Evolutionary conservation across 2,329 filamentous ascomycete genomes (phyloP).

Genomic region (Cladophialophora chaetospira): DNA sequence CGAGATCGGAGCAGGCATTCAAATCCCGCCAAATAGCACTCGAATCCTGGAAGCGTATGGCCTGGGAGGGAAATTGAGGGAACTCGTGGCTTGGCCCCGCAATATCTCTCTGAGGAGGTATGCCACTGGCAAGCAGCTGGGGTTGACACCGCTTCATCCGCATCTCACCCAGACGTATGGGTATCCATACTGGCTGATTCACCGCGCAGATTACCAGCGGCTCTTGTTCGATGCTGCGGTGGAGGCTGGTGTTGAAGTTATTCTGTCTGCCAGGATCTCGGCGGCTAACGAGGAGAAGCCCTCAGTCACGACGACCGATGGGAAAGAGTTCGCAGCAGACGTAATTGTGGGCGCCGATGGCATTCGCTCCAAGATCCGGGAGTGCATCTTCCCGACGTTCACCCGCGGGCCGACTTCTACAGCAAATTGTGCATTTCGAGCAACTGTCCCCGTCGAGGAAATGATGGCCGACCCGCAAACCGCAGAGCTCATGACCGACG

Average conservation of each 20-base stretch:
- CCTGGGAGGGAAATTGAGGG: constrained; percentile 34
- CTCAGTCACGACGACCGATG: constrained; percentile 39
- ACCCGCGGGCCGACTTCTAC: constrained; percentile 51
- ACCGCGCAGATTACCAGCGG: constrained; percentile 53
- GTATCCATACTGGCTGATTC: constrained; percentile 51
- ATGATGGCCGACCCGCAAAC: constrained; percentile 53
- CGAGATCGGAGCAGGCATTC: constrained; percentile 43
- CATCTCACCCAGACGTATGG: constrained; percentile 35
- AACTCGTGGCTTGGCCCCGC: constrained; percentile 36
- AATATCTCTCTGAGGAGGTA: constrained; percentile 39
- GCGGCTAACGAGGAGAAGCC: constrained; percentile 35
- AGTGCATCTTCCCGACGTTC: constrained; percentile 45
- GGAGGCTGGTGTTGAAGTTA: constrained; percentile 43
- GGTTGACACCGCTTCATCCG: constrained; percentile 38
- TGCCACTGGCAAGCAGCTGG: constrained; percentile 40
- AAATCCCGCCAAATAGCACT: constrained; percentile 39
- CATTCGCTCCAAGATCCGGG: constrained; percentile 49
- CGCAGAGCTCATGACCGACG: constrained; percentile 46
- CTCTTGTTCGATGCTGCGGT: constrained; percentile 46
- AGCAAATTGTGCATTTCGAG: constrained; percentile 59
- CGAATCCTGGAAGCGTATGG: constrained; percentile 37
- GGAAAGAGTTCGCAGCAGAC: constrained; percentile 40
- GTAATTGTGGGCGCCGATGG: constrained; percentile 55
- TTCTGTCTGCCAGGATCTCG: constrained; percentile 34
- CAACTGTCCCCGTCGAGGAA: constrained; percentile 52